Evolutionary conservation across 2,329 filamentous ascomycete species (phyloP).

Genomic region (Lizonia empirigonia): DNA sequence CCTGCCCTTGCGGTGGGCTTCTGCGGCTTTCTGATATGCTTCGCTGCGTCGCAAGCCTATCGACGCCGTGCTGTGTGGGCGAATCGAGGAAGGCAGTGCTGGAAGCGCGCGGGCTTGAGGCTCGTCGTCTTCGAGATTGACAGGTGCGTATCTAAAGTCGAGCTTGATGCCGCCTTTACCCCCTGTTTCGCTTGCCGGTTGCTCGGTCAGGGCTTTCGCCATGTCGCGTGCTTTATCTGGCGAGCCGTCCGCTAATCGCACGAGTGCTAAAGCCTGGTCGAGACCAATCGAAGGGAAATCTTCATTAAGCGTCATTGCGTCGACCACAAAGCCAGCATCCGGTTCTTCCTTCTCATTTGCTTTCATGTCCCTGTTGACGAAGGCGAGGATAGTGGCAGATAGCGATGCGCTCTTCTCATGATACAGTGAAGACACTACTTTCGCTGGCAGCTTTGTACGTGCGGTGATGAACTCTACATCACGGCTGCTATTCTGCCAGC

Average conservation of each 20-base stretch:
- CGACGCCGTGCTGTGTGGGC: conserved; percentile 48
- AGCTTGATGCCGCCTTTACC: conserved; percentile 53
- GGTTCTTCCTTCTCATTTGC: conserved; percentile 44
- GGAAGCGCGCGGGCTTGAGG: conserved; percentile 37
- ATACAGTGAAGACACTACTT: conserved; percentile 62
- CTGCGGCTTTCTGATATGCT: conserved; percentile 63
- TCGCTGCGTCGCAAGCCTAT: conserved; percentile 55
- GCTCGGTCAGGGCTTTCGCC: conserved; percentile 58
- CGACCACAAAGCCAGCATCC: conserved; percentile 53
- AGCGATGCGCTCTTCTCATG: conserved; percentile 63
- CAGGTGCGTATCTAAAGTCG: conserved; percentile 54
- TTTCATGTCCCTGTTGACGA: conserved; percentile 57
- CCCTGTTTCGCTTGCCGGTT: conserved; percentile 35
- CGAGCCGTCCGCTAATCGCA: conserved; percentile 63
- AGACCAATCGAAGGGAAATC: conserved; percentile 61
- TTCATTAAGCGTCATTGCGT: conserved; percentile 59
- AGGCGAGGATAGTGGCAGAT: conserved; percentile 59
- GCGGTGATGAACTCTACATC: conserved; percentile 67
- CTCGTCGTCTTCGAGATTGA: conserved; percentile 44
- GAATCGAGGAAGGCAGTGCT: conserved; percentile 34
- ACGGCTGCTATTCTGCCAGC: conserved; percentile 62
- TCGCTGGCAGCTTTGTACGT: conserved; percentile 55
- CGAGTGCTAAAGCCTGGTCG: conserved; percentile 57
- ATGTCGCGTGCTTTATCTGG: conserved; percentile 64
- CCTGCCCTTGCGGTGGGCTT: conserved; percentile 64